phyloP scores from a whole-genome alignment of 2,329 filamentous ascomycete species.

The Sclerotinia borealis region DNA sequence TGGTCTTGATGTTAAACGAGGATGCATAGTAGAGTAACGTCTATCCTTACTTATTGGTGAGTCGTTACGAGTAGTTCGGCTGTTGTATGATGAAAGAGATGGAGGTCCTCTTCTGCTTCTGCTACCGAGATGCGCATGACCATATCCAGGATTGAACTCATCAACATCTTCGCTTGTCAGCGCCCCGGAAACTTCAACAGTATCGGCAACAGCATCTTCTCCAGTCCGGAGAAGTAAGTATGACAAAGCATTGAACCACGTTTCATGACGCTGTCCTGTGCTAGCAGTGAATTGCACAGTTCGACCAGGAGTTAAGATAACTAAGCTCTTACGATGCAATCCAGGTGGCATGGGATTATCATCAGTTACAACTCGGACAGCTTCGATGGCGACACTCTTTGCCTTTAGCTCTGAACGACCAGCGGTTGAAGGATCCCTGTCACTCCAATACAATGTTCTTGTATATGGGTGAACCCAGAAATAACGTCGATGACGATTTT shows the following conservation, averaged over 20 bases:
- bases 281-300: constrained; percentile 90
- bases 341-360: constrained; percentile 94
- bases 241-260: constrained; percentile 95
- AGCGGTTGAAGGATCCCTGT: constrained; percentile 73
- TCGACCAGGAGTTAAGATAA: constrained; percentile 83
- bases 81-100: constrained; percentile 77
- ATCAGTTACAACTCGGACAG: constrained; percentile 80
- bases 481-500: constrained; percentile 85
- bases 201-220: constrained; percentile 51
- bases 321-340: constrained; percentile 85
- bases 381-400: constrained; percentile 93
- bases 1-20: constrained; percentile 21
- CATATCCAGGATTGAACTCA: constrained; percentile 70
- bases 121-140: constrained; percentile 30
- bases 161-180: constrained; percentile 57
- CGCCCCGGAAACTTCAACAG: constrained; percentile 51
- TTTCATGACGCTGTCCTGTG: constrained; percentile 91
- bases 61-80: constrained; percentile 60
- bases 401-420: constrained; percentile 67
- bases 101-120: constrained; percentile 49
- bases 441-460: constrained; percentile 93
- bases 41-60: constrained; percentile 43
- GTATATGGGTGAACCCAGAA: constrained; percentile 99
- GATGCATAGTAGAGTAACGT: constrained; percentile 15
- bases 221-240: constrained; percentile 80